phyloP scores from a whole-genome alignment of 495 filamentous ascomycete species.

The Neurospora tetrasperma region DNA sequence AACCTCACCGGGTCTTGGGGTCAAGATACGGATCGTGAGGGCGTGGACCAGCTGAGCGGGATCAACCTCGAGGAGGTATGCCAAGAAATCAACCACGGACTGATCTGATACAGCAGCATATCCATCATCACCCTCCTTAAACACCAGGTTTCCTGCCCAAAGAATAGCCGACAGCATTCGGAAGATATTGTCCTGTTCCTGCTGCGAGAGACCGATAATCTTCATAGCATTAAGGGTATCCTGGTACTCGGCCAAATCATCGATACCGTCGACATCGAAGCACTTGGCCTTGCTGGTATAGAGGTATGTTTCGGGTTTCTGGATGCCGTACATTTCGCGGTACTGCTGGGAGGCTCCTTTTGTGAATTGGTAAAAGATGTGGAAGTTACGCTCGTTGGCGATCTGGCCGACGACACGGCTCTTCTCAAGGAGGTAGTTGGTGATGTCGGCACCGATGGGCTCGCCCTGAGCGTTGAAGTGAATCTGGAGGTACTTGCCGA shows the following conservation, averaged over 20 bases:
- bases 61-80: constrained; percentile 87
- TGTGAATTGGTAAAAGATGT: constrained; percentile 98
- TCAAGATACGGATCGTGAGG: constrained; percentile 79
- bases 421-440: constrained; percentile 96
- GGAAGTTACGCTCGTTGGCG: constrained; percentile 91
- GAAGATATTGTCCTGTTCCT: constrained; percentile 94
- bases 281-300: constrained; percentile 95
- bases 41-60: constrained; percentile 72
- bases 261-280: constrained; percentile 83
- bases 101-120: constrained; percentile 78
- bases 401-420: constrained; percentile 94
- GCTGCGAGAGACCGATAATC: constrained; percentile 78
- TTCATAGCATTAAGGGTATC: constrained; percentile 94
- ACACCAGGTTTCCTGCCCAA: constrained; percentile 91
- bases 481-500: constrained; percentile 96
- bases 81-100: constrained; percentile 85
- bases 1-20: constrained; percentile 74
- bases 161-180: constrained; percentile 87
- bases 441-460: constrained; percentile 93
- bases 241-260: constrained; percentile 81
- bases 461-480: constrained; percentile 93
- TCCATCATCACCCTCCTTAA: constrained; percentile 77
- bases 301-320: constrained; percentile 85
- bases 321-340: constrained; percentile 74
- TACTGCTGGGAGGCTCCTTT: constrained; percentile 86